Percentiles rank a stretch among this genome's conserved stretches.
phyloP scores from a whole-genome alignment of 176 grass and related monocot species.

The Avena atlantica region DNA sequence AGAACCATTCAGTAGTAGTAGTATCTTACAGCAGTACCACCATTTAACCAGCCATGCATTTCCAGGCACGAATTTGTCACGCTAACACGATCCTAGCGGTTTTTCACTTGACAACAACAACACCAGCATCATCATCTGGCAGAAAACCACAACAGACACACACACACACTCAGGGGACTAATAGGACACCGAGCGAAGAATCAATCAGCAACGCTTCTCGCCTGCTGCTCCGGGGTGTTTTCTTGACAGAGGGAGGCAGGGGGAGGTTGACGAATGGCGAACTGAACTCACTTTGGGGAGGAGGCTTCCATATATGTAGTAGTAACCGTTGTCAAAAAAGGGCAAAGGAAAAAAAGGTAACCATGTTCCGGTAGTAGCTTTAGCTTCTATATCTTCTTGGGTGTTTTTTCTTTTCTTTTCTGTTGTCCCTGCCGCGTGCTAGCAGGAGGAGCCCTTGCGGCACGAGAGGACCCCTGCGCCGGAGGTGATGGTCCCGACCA shows the following conservation, averaged over 20 bases:
- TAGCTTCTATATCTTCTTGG: slow-evolving; percentile 61
- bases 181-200: slow-evolving; percentile 60
- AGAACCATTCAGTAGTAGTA: neutral
- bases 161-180: slow-evolving; percentile 50
- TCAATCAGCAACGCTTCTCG: slow-evolving; percentile 93
- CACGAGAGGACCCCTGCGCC: slow-evolving; percentile 59
- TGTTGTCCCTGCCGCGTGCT: slow-evolving; percentile 21
- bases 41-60: slow-evolving; percentile 5
- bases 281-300: slow-evolving; percentile 13
- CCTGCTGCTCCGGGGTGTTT: slow-evolving; percentile 70
- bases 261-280: slow-evolving; percentile 77
- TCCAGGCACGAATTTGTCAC: slow-evolving; percentile 10
- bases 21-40: slow-evolving; percentile 33
- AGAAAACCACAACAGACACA: neutral
- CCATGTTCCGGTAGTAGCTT: slow-evolving; percentile 38
- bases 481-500: slow-evolving; percentile 77
- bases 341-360: slow-evolving; percentile 49
- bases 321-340: slow-evolving; percentile 40
- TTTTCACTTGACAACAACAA: slow-evolving; percentile 24
- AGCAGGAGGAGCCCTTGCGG: slow-evolving; percentile 59
- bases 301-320: slow-evolving; percentile 40
- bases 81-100: slow-evolving; percentile 14
- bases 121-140: slow-evolving; percentile 29
- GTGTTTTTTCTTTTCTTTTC: slow-evolving; percentile 35
- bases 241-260: slow-evolving; percentile 58